These are phyloP conservation scores for Kwoniella sp. DNA, from an alignment of 768 basidiomycete species.

Conservation along the genomic window DNA sequence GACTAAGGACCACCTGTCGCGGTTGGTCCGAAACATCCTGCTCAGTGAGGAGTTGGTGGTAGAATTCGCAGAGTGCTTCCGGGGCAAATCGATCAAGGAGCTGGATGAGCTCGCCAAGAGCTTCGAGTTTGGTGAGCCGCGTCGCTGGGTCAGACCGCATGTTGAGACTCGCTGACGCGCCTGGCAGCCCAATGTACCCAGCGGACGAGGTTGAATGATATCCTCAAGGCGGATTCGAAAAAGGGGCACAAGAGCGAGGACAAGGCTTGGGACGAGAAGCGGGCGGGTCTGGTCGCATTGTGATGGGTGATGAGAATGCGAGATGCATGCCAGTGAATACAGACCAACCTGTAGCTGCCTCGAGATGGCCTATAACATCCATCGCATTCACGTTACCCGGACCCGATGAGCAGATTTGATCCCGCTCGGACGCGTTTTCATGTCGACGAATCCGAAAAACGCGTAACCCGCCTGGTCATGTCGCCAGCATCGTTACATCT, in stretches of 20 bases:
- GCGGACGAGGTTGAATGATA: slow-evolving; percentile 61
- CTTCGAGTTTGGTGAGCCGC: slow-evolving; percentile 57
- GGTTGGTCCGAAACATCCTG: slow-evolving; percentile 65
- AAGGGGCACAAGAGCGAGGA: not conserved
- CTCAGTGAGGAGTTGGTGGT: slow-evolving; percentile 54
- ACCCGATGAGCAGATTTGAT: too few species aligned
- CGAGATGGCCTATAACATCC: too few species aligned
- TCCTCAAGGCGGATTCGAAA: slow-evolving; percentile 39
- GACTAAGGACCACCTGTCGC: slow-evolving; percentile 45
- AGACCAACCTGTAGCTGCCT: too few species aligned
- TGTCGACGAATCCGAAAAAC: too few species aligned
- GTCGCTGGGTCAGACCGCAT: not conserved
- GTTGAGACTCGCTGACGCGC: not conserved
- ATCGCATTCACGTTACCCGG: too few species aligned
- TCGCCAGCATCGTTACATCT: too few species aligned
- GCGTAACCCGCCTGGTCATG: too few species aligned
- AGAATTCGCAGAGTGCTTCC: slow-evolving; percentile 51
- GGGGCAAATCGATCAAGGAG: slow-evolving; percentile 53
- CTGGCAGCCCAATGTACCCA: slow-evolving; percentile 59
- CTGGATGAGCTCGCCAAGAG: slow-evolving; percentile 70
- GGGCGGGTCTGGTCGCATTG: too few species aligned
- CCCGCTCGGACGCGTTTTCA: too few species aligned
- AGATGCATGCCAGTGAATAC: too few species aligned
- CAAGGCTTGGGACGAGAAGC: not conserved
- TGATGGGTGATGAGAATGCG: too few species aligned